A percentile compares a stretch with the other conserved stretches of the same genome.
Conservation (phyloP, 495 filamentous ascomycete genomes). For the Xylaria flabelliformis region DNA sequence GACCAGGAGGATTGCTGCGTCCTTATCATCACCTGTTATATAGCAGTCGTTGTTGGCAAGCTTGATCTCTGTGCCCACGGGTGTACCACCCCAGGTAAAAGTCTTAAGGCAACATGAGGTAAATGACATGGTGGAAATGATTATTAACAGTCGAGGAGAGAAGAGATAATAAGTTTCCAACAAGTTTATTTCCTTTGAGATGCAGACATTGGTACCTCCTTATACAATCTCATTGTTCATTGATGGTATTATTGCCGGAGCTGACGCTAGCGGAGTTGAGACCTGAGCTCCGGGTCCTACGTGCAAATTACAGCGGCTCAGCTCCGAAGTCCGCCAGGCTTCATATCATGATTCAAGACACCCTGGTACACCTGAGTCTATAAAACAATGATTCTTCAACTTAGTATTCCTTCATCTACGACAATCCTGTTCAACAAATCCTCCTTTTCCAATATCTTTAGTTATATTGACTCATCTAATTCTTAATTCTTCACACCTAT, state of each 20-base stretch:
- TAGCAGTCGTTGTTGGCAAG: conserved; percentile 49
- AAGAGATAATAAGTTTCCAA: not conserved
- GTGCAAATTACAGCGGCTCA: not conserved
- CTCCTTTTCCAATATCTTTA: not conserved
- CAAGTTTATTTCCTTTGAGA: not conserved
- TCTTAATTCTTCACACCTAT: too few species aligned
- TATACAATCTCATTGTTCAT: not conserved
- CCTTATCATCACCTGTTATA: conserved; percentile 50
- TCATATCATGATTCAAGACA: not conserved
- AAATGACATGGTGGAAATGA: not conserved
- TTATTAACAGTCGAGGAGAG: not conserved
- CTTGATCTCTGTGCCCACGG: conserved; percentile 45
- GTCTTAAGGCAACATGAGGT: conserved; percentile 43
- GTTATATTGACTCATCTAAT: not conserved
- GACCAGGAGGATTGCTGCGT: conserved; percentile 58
- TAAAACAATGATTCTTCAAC: not conserved
- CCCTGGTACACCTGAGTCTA: not conserved
- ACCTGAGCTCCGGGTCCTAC: conserved; percentile 3
- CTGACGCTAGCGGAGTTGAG: conserved; percentile 12
- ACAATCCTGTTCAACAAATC: not conserved
- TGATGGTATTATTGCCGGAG: conserved; percentile 14
- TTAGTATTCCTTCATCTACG: not conserved
- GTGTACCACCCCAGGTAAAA: conserved; percentile 56
- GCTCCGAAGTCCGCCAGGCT: conserved; percentile 10
- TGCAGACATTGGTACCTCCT: not conserved